A percentile compares a stretch with the other conserved stretches of the same genome.
Conservation (phyloP, 768 basidiomycete genomes). For the Panaeolus papilionaceus region DNA sequence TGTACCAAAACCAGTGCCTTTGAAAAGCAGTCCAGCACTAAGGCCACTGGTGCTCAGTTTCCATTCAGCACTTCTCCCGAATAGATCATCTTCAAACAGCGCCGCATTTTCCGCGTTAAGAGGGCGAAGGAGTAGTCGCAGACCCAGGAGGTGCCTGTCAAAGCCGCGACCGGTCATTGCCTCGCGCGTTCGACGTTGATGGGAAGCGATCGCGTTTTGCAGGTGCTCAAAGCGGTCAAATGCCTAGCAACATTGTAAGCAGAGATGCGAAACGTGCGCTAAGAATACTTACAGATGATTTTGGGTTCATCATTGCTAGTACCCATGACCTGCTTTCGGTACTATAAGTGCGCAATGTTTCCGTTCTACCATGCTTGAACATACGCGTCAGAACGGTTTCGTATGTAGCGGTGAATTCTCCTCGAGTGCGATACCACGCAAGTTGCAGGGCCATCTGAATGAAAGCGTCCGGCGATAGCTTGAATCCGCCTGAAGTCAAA, state of each 20-base stretch:
- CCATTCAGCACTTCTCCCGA: constrained; percentile 80
- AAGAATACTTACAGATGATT: constrained; percentile 46
- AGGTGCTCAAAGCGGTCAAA: constrained; percentile 56
- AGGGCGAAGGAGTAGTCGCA: constrained; percentile 67
- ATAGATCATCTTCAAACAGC: constrained; percentile 82
- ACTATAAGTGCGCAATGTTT: constrained; percentile 82
- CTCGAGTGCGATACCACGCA: constrained; percentile 85
- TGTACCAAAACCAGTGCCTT: constrained; percentile 91
- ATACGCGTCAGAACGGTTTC: constrained; percentile 91
- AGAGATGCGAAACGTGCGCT: not conserved
- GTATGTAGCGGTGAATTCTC: constrained; percentile 85
- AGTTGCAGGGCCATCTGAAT: constrained; percentile 93
- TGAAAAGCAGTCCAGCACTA: constrained; percentile 85
- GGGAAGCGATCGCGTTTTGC: constrained; percentile 70
- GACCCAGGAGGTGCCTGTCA: constrained; percentile 90
- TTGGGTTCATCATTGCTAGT: constrained; percentile 69
- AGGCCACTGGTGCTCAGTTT: constrained; percentile 89
- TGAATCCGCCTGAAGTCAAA: constrained; percentile 33
- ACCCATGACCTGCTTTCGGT: constrained; percentile 80
- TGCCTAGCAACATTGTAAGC: constrained; percentile 34
- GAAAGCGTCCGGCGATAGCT: constrained; percentile 77
- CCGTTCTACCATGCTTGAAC: constrained; percentile 88
- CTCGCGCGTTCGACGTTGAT: constrained; percentile 74
- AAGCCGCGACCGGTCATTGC: constrained; percentile 85
- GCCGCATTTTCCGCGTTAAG: constrained; percentile 59